Base-by-base conservation (phyloP, 257 asterid genomes). In the Nicotiana tabacum region DNA sequence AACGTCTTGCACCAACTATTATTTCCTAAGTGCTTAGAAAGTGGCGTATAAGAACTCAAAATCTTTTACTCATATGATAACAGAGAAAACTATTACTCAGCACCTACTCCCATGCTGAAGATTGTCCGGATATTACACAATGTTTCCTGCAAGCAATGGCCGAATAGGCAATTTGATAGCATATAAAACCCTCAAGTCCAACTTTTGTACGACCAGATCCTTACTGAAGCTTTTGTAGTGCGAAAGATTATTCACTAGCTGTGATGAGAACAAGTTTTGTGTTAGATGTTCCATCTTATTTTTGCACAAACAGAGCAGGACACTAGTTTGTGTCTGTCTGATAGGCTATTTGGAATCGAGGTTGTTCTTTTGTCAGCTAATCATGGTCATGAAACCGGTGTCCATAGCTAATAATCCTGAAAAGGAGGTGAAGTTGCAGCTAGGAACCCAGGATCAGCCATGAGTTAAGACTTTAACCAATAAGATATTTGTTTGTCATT, bases 371-470 rank as follows among this genome's bases (percentile, higher is more conserved):
- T 51, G 64, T 76, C 64, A 51, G 29, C 80, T 61, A 29, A 51
- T 51, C 80, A 27, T 76, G 80, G 43, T 51, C 64, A 51, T 76
- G 64, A 12, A 51, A 39, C 53, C 43, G 8, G 16, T 76, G 64
- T 24, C 83, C 72, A 35, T 62, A 48, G 83, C 83, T 80, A 80
- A 80, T 80, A 61, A 62, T 61, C 39, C 80, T 21, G 18, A 29
- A 60, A 68, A 79, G 51, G 29, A 39, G 64, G 72, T 35, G 74
- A 39, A 80, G 76, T 65, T 39, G 57, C 46, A 61, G 60, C 72
- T 13, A 62, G 37, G 61, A 29, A 80, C 64, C 48, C 83, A 27
- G 21, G 48, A 66, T 66, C 39, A 29, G 46, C 33, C 12, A 43
- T 2, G 51, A 9, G 51, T 2, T 43, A 43, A 37, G 17, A 66